Evolutionary conservation across 768 basidiomycete genomes (phyloP).

Genomic region (Boletus subparvulus): DNA sequence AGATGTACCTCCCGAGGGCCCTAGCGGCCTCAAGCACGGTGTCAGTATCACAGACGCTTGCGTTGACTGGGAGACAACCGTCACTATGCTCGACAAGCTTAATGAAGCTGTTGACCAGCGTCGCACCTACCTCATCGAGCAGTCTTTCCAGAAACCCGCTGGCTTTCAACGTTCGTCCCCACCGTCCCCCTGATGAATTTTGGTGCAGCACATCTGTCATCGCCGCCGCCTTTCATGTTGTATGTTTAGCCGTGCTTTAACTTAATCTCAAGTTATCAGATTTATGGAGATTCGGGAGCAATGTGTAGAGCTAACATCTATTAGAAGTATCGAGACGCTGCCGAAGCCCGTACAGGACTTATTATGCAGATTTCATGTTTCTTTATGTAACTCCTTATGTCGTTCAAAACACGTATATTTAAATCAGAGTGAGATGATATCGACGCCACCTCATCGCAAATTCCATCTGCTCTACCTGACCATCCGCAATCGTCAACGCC

Average conservation of each 20-base stretch:
- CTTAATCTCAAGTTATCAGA: constrained; percentile 5
- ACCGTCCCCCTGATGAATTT: constrained; percentile 10
- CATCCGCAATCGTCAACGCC: too few relatives aligned
- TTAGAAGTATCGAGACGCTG: background rate
- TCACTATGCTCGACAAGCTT: constrained; percentile 69
- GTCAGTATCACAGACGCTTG: constrained; percentile 93
- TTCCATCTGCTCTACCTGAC: too few relatives aligned
- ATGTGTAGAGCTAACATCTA: background rate
- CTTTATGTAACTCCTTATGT: background rate
- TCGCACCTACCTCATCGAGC: constrained; percentile 24
- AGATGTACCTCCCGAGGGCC: constrained; percentile 77
- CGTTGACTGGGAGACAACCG: constrained; percentile 80
- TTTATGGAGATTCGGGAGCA: background rate
- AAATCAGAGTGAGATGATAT: too few relatives aligned
- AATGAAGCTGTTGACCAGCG: constrained; percentile 45
- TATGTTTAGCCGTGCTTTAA: constrained; percentile 8
- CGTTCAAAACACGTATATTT: background rate
- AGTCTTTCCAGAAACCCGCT: constrained; percentile 26
- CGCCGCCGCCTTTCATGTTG: background rate
- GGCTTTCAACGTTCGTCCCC: constrained; percentile 25
- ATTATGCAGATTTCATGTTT: constrained; percentile 1
- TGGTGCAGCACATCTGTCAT: background rate
- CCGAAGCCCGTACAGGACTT: background rate
- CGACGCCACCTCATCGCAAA: too few relatives aligned
- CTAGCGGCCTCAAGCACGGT: constrained; percentile 67